Percentiles rank a stretch among this genome's conserved stretches.
Evolutionary conservation across 1,139 yeast species (phyloP).

Genomic region (Suhomyces atakaporum): DNA sequence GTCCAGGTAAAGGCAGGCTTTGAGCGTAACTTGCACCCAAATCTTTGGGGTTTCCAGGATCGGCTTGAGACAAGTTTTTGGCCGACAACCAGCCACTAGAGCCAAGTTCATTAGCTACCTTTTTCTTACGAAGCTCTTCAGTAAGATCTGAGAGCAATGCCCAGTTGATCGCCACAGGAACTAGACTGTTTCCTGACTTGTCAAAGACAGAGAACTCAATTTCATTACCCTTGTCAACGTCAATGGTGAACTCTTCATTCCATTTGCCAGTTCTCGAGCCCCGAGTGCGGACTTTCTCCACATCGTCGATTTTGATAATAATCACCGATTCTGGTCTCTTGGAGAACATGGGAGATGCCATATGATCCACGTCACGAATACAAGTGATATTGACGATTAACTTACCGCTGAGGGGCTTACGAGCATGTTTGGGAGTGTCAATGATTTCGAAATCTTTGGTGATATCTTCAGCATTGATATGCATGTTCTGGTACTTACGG

Average conservation of each 20-base stretch:
- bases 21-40: constrained; percentile 1
- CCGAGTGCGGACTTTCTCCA: constrained; percentile 73
- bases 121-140: constrained; percentile 90
- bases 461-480: constrained; percentile 64
- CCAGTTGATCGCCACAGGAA: constrained; percentile 96
- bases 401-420: constrained; percentile 82
- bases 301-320: constrained; percentile 82
- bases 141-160: constrained; percentile 84
- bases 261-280: constrained; percentile 78
- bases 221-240: constrained; percentile 89
- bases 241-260: constrained; percentile 79
- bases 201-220: constrained; percentile 87
- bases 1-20: neutral
- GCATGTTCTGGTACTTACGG: constrained; percentile 87
- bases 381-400: constrained; percentile 71
- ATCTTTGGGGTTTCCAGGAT: constrained; percentile 15
- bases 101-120: constrained; percentile 73
- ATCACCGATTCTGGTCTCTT: constrained; percentile 81
- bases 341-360: constrained; percentile 76
- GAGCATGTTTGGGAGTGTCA: constrained; percentile 67
- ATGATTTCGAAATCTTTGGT: constrained; percentile 63
- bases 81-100: constrained; percentile 90
- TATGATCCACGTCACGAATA: constrained; percentile 88
- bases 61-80: constrained; percentile 42
- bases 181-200: constrained; percentile 60